Base-by-base conservation (phyloP, 495 filamentous ascomycete species). In the Tuber borchii region DNA sequence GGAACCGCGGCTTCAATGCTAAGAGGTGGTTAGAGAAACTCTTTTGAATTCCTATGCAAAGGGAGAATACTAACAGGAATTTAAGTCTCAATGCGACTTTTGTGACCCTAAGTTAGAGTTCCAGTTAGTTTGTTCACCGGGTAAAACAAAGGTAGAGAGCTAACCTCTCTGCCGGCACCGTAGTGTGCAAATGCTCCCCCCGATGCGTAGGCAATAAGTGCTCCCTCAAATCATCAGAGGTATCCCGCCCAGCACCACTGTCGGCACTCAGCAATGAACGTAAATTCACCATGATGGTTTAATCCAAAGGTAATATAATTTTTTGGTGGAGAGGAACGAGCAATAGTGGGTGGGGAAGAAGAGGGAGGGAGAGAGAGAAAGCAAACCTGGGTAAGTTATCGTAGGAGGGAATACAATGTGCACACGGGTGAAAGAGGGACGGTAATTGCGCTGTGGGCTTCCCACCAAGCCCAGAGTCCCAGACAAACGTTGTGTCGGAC, bases 21-120 rank as follows among this genome's bases (percentile, higher is more conserved):
- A n/a, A 26, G 31, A 20, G 26, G 40, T 20, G 3, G 31, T 79
- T 45, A 79, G 77, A 34, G 26, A 34, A 65, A 6, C 56, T 3
- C 34, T 34, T 2, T 17, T 12, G 3, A 4, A 26, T 73, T n/a
- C 4, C n/a, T n/a, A 6, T 73, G 20, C 42, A 17, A 20, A 16
- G 74, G 22, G 0, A 43, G 44, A 40, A 51, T 40, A 70, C 70
- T 16, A 31, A 81, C 79, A 97, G 92, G 83, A 96, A 93, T 79
- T 94, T 95, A 77, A 99, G 86, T 69, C 93, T 91, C 34, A 98
- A 88, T 0, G 94, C 94, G 71, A 97, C 87, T 81, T 93, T 93
- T 69, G 95, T 95, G 74, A 97, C 94, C 26, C 81, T 82, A 2
- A 14, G 31, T 65, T 65, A 26, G 56, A 34, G 14, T 34, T 34